Conservation (phyloP, 1,284 basidiomycete species). For the Trametes pubescens region DNA sequence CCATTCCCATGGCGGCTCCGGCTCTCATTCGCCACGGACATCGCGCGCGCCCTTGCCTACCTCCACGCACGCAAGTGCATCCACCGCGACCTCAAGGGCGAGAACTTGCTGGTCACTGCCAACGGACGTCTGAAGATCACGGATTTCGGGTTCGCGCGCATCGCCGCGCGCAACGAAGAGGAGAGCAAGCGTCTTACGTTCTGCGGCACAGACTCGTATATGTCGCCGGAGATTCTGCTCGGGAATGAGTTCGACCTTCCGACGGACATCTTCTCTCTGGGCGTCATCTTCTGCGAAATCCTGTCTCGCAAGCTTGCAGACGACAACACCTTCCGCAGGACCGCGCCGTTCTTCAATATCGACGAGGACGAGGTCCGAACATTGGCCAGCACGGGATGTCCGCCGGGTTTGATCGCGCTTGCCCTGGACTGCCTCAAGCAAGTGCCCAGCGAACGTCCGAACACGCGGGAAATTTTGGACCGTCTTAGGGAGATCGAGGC, state of each 20-base stretch:
- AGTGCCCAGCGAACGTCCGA: slow-evolving; percentile 78
- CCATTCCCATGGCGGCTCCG: slow-evolving; percentile 92
- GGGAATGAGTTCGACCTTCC: slow-evolving; percentile 93
- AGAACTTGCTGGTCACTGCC: slow-evolving; percentile 93
- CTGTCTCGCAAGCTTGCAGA: slow-evolving; percentile 87
- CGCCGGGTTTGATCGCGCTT: slow-evolving; percentile 79
- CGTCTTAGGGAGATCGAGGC: slow-evolving; percentile 82
- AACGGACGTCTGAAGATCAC: slow-evolving; percentile 97
- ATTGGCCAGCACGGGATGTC: slow-evolving; percentile 81
- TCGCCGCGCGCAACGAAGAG: slow-evolving; percentile 90
- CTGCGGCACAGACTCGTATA: slow-evolving; percentile 95
- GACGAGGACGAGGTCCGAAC: slow-evolving; percentile 79
- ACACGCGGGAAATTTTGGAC: slow-evolving; percentile 79
- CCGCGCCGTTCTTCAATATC: slow-evolving; percentile 81
- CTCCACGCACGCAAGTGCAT: slow-evolving; percentile 93
- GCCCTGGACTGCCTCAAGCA: slow-evolving; percentile 81
- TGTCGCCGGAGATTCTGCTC: slow-evolving; percentile 93
- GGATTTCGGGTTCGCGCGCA: slow-evolving; percentile 95
- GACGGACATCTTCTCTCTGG: slow-evolving; percentile 94
- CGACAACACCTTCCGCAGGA: slow-evolving; percentile 80
- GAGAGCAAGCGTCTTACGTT: slow-evolving; percentile 93
- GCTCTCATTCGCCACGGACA: slow-evolving; percentile 94
- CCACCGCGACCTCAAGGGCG: slow-evolving; percentile 93
- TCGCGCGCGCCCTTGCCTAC: slow-evolving; percentile 94
- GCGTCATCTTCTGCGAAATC: slow-evolving; percentile 96